Conservation (phyloP, 805 yeast species). For the Candida khao-thaluensis region DNA sequence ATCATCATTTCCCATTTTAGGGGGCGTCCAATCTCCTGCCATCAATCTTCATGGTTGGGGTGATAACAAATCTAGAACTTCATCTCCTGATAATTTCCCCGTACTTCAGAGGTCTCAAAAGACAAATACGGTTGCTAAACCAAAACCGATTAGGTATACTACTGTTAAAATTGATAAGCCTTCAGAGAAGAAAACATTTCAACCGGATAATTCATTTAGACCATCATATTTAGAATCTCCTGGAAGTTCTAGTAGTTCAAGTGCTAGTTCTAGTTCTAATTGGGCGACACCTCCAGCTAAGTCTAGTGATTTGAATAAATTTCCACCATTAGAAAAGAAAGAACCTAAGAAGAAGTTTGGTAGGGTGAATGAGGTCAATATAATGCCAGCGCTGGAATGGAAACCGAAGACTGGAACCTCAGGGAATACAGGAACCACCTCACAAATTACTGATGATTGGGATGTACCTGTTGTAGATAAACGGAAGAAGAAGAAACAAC, state of each 20-base stretch:
- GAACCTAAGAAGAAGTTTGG: conserved; percentile 44
- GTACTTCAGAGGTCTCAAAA: conserved; percentile 27
- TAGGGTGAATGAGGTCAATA: conserved; percentile 50
- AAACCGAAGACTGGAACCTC: neutral
- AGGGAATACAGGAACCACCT: neutral
- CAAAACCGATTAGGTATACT: conserved; percentile 36
- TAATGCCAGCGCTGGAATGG: conserved; percentile 21
- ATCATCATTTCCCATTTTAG: conserved; percentile 49
- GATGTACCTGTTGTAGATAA: conserved; percentile 15
- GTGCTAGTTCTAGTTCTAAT: conserved; percentile 17
- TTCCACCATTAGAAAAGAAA: conserved; percentile 52
- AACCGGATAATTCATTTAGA: conserved; percentile 22
- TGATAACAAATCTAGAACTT: conserved; percentile 17
- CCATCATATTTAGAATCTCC: conserved; percentile 33
- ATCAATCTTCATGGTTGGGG: conserved; percentile 29
- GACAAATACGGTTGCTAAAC: conserved; percentile 11
- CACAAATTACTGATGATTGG: conserved; percentile 8
- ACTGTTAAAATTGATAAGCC: conserved; percentile 22
- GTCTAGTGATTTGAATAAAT: conserved; percentile 23
- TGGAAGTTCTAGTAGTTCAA: conserved; percentile 12
- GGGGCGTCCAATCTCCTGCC: conserved; percentile 17
- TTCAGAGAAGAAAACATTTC: conserved; percentile 11
- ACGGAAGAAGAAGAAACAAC: conserved; percentile 11
- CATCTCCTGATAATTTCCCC: conserved; percentile 31
- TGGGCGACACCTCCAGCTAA: neutral